These are phyloP conservation scores for Aechmea fasciata DNA, from an alignment of 176 grass and related monocot species.

Conservation along the genomic window DNA sequence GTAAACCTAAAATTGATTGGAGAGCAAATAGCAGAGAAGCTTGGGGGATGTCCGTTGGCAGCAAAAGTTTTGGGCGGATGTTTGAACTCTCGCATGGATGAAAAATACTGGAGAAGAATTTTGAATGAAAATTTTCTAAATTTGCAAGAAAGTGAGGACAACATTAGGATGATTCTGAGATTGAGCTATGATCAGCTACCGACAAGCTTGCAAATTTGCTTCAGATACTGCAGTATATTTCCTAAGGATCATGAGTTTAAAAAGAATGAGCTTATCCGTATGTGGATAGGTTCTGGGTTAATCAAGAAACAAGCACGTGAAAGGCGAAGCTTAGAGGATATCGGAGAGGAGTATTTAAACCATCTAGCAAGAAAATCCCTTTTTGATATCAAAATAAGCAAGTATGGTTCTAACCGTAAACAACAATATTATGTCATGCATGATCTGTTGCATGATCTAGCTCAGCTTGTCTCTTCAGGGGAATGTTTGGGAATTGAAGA, in stretches of 20 bases:
- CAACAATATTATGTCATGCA: conserved; percentile 13
- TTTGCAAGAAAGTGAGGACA: conserved; percentile 10
- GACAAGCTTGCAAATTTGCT: conserved; percentile 4
- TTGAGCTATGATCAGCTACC: conserved; percentile 27
- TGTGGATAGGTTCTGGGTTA: too few relatives aligned
- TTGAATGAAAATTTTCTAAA: conserved; percentile 21
- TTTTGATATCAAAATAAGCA: conserved; percentile 2
- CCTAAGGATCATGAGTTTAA: too few relatives aligned
- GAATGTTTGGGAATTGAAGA: conserved; percentile 15
- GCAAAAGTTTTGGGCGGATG: conserved; percentile 22
- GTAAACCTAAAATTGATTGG: conserved; percentile 1
- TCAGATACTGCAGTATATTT: too few relatives aligned
- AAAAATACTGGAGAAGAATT: conserved; percentile 15
- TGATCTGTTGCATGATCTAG: conserved; percentile 27
- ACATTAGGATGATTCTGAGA: conserved; percentile 17
- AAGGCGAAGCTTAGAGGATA: not conserved
- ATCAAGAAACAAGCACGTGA: too few relatives aligned
- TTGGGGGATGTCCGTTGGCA: conserved; percentile 19
- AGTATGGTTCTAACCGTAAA: too few relatives aligned
- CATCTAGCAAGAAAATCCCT: conserved; percentile 12
- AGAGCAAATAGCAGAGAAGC: conserved; percentile 10
- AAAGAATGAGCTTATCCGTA: too few relatives aligned
- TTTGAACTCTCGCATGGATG: conserved; percentile 4
- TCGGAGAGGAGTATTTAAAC: not conserved
- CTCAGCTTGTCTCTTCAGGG: conserved; percentile 8